These are phyloP conservation scores for Mycena leptocephala DNA, from an alignment of 768 basidiomycete genomes.

Conservation along the genomic window DNA sequence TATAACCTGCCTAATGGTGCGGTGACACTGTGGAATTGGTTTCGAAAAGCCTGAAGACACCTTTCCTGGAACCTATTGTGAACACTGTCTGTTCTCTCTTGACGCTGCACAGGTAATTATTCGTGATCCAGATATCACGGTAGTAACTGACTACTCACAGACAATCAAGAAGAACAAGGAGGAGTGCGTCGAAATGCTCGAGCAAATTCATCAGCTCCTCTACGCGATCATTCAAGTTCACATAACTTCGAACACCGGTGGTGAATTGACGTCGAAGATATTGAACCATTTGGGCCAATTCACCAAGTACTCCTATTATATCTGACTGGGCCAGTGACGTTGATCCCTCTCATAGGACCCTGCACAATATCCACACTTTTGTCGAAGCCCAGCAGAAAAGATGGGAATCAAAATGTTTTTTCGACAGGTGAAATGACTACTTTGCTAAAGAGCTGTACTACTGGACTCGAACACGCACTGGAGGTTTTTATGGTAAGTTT, in stretches of 20 bases:
- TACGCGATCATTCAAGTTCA: background rate
- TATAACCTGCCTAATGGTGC: background rate
- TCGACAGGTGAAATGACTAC: background rate
- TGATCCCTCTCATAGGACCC: background rate
- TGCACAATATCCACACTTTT: background rate
- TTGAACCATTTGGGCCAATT: background rate
- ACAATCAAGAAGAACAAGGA: slow-evolving; percentile 1
- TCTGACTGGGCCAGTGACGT: too few relatives aligned
- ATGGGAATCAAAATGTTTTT: background rate
- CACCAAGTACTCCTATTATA: background rate
- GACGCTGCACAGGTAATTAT: background rate
- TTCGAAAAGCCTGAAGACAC: background rate
- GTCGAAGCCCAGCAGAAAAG: background rate
- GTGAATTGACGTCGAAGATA: background rate
- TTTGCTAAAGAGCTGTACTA: background rate
- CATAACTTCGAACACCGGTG: background rate
- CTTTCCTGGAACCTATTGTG: background rate
- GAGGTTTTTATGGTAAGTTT: background rate
- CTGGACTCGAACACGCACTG: background rate
- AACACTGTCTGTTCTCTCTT: background rate
- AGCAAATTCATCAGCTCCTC: background rate
- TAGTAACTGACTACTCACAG: background rate
- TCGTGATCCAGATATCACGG: background rate
- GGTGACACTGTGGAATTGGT: background rate
- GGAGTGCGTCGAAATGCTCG: background rate